These are phyloP conservation scores for Lycium ferocissimum DNA, from an alignment of 257 asterid species.

Conservation along the genomic window DNA sequence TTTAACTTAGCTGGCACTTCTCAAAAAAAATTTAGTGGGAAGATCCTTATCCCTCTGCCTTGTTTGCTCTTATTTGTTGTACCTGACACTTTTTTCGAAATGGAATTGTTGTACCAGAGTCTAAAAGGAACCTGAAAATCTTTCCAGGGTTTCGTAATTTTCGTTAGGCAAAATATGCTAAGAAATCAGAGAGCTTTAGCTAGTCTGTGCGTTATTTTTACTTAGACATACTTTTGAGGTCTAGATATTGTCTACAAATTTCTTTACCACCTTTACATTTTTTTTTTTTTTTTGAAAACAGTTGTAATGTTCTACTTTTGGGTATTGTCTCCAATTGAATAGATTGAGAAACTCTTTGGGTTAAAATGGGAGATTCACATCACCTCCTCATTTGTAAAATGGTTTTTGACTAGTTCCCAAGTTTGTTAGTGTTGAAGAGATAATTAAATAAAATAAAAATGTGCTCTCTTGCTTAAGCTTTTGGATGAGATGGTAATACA, in stretches of 20 bases:
- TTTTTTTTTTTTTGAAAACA: neutral
- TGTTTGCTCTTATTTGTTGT: conserved; percentile 11
- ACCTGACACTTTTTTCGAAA: neutral
- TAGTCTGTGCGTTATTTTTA: neutral
- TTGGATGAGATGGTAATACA: neutral
- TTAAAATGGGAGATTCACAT: conserved; percentile 9
- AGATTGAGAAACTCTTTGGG: conserved; percentile 6
- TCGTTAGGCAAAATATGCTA: neutral
- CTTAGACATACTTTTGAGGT: neutral
- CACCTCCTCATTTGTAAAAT: neutral
- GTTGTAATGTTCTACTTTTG: conserved; percentile 2
- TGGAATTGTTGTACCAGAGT: neutral
- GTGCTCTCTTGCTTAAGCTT: neutral
- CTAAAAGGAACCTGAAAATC: conserved; percentile 7
- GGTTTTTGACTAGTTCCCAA: conserved; percentile 15
- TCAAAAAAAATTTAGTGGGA: neutral
- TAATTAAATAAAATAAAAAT: neutral
- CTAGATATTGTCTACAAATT: conserved; percentile 18
- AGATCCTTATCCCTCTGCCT: conserved; percentile 6
- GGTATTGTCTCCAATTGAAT: conserved; percentile 21
- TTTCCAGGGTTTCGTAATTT: neutral
- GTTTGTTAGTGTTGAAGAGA: neutral
- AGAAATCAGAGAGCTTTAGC: neutral
- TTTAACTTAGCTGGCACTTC: neutral
- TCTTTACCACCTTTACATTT: neutral